A percentile compares a stretch with the other conserved stretches of the same genome.
These are phyloP conservation scores for Jackrogersella multiformis DNA, from an alignment of 495 filamentous ascomycete species.

Conservation along the genomic window DNA sequence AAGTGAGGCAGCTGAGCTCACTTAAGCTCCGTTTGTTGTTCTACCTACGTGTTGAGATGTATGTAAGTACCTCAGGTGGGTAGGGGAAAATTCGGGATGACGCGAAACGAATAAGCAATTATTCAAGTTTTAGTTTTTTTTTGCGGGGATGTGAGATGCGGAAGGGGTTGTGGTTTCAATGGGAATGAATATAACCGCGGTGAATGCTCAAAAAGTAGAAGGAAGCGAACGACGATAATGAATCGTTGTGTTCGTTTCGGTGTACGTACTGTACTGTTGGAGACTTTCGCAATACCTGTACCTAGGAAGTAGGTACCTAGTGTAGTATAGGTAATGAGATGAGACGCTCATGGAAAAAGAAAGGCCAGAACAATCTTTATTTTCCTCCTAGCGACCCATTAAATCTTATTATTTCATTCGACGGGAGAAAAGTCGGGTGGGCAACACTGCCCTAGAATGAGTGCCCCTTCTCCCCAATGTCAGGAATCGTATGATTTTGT, in stretches of 20 bases:
- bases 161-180: not conserved
- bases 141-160: constrained; percentile 20
- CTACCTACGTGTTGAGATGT: not conserved
- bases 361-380: constrained; percentile 31
- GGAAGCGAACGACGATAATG: not conserved
- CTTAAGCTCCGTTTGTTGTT: constrained; percentile 23
- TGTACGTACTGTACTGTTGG: constrained; percentile 1
- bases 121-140: not conserved
- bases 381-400: not conserved
- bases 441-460: constrained; percentile 24
- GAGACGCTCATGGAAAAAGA: too few species aligned
- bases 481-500: constrained; percentile 42
- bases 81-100: constrained; percentile 20
- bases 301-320: too few species aligned
- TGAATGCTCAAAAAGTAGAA: constrained; percentile 2
- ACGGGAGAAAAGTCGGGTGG: constrained; percentile 33
- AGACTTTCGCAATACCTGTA: too few species aligned
- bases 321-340: too few species aligned
- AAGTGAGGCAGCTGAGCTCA: constrained; percentile 42
- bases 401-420: constrained; percentile 33
- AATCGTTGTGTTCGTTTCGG: not conserved
- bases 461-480: constrained; percentile 26
- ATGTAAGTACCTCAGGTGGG: not conserved
- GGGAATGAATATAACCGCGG: constrained; percentile 16
- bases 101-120: constrained; percentile 25